A percentile compares a stretch with the other conserved stretches of the same genome.
phyloP scores from a whole-genome alignment of 768 basidiomycete genomes.

The Ramaria rubella region DNA sequence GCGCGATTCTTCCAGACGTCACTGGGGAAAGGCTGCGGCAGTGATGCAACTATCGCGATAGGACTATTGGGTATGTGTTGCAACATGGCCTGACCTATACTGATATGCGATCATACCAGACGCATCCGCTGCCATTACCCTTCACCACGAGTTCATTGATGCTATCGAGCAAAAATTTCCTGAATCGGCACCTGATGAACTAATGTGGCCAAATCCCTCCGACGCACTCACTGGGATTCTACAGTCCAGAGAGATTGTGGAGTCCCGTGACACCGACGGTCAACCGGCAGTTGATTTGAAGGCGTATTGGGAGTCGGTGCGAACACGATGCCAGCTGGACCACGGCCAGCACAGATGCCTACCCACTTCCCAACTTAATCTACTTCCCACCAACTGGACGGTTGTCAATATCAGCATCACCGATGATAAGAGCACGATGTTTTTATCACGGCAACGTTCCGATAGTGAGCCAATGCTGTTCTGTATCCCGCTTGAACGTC shows the following conservation, averaged over 20 bases:
- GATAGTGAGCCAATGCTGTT: constrained; percentile 66
- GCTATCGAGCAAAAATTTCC: constrained; percentile 67
- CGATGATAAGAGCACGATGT: constrained; percentile 74
- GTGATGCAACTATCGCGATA: constrained; percentile 50
- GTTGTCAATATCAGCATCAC: constrained; percentile 79
- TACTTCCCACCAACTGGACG: constrained; percentile 74
- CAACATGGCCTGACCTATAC: too few relatives aligned
- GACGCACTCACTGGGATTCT: background rate
- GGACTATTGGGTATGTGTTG: constrained; percentile 55
- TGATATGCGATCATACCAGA: constrained; percentile 42
- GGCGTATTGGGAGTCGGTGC: constrained; percentile 58
- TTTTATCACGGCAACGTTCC: constrained; percentile 72
- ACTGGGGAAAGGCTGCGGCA: constrained; percentile 52
- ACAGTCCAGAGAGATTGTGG: too few relatives aligned
- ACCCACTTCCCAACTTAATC: constrained; percentile 34
- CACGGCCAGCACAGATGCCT: constrained; percentile 38
- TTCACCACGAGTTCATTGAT: constrained; percentile 83
- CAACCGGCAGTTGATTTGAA: constrained; percentile 32
- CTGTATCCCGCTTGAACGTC: constrained; percentile 71
- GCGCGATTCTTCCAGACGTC: constrained; percentile 75
- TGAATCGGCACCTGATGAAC: constrained; percentile 46
- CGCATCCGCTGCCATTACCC: constrained; percentile 64
- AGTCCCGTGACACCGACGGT: constrained; percentile 34
- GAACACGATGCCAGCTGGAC: constrained; percentile 43
- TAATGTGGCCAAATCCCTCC: constrained; percentile 55